These are phyloP conservation scores for Cicer pinnatifidum DNA, from an alignment of 306 rosid species.

Conservation along the genomic window DNA sequence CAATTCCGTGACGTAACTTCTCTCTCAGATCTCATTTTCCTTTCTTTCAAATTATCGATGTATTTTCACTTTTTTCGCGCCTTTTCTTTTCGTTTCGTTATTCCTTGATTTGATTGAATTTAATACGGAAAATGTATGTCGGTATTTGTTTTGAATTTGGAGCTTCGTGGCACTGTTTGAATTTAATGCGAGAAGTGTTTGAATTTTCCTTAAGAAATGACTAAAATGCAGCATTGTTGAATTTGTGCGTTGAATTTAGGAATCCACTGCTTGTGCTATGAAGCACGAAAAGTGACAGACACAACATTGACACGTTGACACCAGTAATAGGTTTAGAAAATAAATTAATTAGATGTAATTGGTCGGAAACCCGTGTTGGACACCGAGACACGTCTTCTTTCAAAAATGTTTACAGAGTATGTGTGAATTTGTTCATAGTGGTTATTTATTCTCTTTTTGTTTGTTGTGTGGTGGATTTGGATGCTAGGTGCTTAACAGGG, in stretches of 20 bases:
- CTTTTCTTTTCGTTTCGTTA: conserved; percentile 14
- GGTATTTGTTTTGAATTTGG: not conserved
- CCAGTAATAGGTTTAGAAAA: too few species aligned
- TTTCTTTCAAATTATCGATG: not conserved
- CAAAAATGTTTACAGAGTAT: not conserved
- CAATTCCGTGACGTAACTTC: conserved; percentile 90
- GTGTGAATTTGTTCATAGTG: conserved; percentile 25
- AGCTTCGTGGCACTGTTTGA: not conserved
- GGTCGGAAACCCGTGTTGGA: too few species aligned
- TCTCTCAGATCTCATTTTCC: conserved; percentile 44
- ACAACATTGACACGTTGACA: too few species aligned
- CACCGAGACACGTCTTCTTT: too few species aligned
- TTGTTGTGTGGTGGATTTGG: conserved; percentile 39
- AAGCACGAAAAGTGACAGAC: too few species aligned
- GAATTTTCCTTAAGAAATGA: conserved; percentile 7
- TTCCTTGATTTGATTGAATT: not conserved
- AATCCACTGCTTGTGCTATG: conserved; percentile 2
- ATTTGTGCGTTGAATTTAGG: conserved; percentile 23
- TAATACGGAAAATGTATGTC: not conserved
- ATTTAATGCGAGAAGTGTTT: not conserved
- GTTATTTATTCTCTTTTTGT: not conserved
- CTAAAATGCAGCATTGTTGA: conserved; percentile 35
- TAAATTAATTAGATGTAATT: too few species aligned
- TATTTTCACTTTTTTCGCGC: not conserved
- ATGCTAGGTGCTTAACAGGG: conserved; percentile 19